Percentiles rank a stretch among this genome's conserved stretches.
Conservation (phyloP, 805 yeast species). For the Pichia gijzeniarum region DNA sequence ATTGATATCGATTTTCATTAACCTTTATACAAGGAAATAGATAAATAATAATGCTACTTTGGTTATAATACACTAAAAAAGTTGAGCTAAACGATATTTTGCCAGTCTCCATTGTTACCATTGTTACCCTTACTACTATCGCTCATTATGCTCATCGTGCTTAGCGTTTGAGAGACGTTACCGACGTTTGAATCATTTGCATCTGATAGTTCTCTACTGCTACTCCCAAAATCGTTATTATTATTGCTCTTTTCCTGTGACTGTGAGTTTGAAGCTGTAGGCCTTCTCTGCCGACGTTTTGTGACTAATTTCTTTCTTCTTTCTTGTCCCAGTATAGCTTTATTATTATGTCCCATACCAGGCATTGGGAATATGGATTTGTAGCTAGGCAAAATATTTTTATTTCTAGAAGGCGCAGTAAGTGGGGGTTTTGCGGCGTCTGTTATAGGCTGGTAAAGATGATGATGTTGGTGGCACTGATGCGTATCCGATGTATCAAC, state of each 20-base stretch:
- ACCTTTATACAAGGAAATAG: no score
- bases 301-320: slow-evolving; percentile 12
- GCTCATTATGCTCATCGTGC: slow-evolving; percentile 24
- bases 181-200: not conserved
- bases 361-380: slow-evolving; percentile 25
- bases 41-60: no score
- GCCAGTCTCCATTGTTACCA: not conserved
- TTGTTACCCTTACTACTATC: slow-evolving; percentile 10
- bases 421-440: not conserved
- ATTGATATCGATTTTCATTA: no score
- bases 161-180: not conserved
- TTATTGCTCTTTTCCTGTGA: not conserved
- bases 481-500: not conserved
- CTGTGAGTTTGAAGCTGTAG: not conserved
- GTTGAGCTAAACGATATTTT: not conserved
- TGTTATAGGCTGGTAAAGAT: not conserved
- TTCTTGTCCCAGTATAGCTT: slow-evolving; percentile 12
- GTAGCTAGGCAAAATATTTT: slow-evolving; percentile 4
- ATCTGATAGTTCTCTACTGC: not conserved
- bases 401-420: not conserved
- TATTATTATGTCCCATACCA: slow-evolving; percentile 16
- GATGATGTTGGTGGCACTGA: slow-evolving; percentile 2
- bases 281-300: slow-evolving; percentile 13
- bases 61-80: not conserved
- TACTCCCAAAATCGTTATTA: not conserved